A percentile compares a stretch with the other conserved stretches of the same genome.
Evolutionary conservation across 805 yeast species (phyloP).

Genomic region (Candida coquimbonensis): DNA sequence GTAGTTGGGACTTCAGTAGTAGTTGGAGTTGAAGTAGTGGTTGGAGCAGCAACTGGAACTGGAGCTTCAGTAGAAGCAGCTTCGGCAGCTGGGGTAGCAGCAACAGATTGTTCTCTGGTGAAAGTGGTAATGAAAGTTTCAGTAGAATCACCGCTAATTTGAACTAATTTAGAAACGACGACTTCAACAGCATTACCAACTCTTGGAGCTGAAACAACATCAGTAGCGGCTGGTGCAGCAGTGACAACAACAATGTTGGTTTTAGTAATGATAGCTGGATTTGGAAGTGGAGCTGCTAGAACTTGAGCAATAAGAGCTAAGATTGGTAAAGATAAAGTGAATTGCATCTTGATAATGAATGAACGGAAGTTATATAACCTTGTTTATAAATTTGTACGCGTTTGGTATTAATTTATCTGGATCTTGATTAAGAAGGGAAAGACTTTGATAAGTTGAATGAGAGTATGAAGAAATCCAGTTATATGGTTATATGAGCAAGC

Average conservation of each 20-base stretch:
- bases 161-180: slow-evolving; percentile 20
- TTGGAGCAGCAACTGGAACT: slow-evolving; percentile 8
- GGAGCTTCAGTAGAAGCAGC: background rate
- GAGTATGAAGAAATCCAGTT: background rate
- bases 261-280: slow-evolving; percentile 22
- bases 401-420: background rate
- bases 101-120: slow-evolving; percentile 10
- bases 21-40: slow-evolving; percentile 3
- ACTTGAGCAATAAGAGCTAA: slow-evolving; percentile 21
- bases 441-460: background rate
- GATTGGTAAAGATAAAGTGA: slow-evolving; percentile 17
- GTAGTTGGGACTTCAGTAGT: slow-evolving; percentile 15
- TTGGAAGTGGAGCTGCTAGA: slow-evolving; percentile 24
- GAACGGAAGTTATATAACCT: background rate
- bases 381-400: background rate
- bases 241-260: slow-evolving; percentile 23
- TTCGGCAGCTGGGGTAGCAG: slow-evolving; percentile 1
- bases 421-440: background rate
- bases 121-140: slow-evolving; percentile 16
- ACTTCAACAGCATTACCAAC: slow-evolving; percentile 19
- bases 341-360: slow-evolving; percentile 14
- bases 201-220: slow-evolving; percentile 8
- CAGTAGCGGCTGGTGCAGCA: slow-evolving; percentile 14
- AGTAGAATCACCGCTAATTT: slow-evolving; percentile 16
- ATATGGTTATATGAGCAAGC: slow-evolving; percentile 1